Conservation (phyloP, 148 eudicot species). For the Euryodendron excelsum region DNA sequence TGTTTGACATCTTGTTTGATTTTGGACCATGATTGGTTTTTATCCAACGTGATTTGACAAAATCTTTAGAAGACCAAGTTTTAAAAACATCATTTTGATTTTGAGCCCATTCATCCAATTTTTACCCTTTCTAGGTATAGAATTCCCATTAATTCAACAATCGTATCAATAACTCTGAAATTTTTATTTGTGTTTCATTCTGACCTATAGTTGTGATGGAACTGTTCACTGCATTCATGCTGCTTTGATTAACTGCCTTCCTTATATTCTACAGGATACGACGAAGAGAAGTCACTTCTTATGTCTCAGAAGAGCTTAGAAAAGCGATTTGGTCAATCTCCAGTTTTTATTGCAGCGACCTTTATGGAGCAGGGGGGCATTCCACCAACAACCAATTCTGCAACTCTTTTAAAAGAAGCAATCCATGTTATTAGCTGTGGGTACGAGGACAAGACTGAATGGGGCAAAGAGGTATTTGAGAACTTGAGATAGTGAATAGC, state of each 20-base stretch:
- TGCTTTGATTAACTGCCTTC: conserved; percentile 15
- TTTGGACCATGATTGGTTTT: neutral
- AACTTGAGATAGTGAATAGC: conserved; percentile 13
- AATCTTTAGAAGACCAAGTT: neutral
- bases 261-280: conserved; percentile 59
- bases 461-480: conserved; percentile 91
- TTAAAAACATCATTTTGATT: neutral
- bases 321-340: conserved; percentile 97
- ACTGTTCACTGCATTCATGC: neutral
- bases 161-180: neutral
- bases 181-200: neutral
- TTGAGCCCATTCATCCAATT: neutral
- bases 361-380: conserved; percentile 94
- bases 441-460: conserved; percentile 89
- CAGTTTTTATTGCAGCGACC: conserved; percentile 93
- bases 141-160: neutral
- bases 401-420: conserved; percentile 84
- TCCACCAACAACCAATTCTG: conserved; percentile 86
- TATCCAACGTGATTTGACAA: neutral
- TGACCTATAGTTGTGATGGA: neutral
- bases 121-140: neutral
- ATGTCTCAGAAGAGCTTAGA: conserved; percentile 96
- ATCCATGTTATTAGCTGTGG: conserved; percentile 98
- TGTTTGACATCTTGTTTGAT: neutral
- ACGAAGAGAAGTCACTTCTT: conserved; percentile 87